Percentiles rank a stretch among this genome's conserved stretches.
Evolutionary conservation across 305 asterid species (phyloP).

Genomic region (Fraxinus platypoda): DNA sequence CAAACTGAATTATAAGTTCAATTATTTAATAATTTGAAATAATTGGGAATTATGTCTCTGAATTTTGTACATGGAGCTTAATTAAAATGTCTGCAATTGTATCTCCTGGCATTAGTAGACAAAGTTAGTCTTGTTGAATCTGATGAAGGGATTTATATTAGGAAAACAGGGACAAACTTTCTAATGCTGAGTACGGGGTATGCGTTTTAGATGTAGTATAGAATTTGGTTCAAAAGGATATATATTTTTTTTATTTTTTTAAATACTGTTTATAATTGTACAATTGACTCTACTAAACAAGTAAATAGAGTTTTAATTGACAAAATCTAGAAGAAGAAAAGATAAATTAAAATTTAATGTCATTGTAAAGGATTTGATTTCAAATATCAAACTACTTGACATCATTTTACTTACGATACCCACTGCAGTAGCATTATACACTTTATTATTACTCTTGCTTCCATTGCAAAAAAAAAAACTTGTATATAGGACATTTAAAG

Average conservation of each 20-base stretch:
- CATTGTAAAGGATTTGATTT: neutral
- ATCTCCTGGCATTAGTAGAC: neutral
- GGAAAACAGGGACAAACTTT: neutral
- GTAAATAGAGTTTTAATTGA: neutral
- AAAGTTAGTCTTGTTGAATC: neutral
- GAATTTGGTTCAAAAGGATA: neutral
- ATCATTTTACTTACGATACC: neutral
- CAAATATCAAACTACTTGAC: neutral
- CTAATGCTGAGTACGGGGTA: neutral
- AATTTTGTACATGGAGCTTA: neutral
- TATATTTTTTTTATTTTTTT: neutral
- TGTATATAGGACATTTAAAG: neutral
- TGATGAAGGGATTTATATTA: neutral
- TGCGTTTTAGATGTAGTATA: neutral
- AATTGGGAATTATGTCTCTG: neutral
- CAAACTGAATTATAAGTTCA: neutral
- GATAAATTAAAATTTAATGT: neutral
- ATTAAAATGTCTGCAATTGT: neutral
- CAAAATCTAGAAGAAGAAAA: neutral
- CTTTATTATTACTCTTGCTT: neutral
- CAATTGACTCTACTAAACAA: neutral
- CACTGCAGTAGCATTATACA: neutral
- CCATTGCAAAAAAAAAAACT: neutral
- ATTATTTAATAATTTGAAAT: neutral
- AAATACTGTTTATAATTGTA: neutral